Conservation (phyloP, 495 filamentous ascomycete species). For the Amniculicola lignicola region DNA sequence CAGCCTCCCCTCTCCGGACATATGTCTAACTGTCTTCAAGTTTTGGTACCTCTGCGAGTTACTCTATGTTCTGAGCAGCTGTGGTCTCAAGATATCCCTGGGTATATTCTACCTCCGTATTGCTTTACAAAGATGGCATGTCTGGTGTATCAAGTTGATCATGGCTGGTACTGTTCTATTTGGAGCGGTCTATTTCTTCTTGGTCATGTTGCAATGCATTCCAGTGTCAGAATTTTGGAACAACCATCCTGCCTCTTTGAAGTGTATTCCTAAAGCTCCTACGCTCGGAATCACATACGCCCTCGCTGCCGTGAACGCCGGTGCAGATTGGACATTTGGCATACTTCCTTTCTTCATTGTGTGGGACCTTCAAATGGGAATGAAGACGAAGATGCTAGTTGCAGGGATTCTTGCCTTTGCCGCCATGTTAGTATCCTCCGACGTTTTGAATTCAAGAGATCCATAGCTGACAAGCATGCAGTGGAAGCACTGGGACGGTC, state of each 20-base stretch:
- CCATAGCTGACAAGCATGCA: slow-evolving; percentile 20
- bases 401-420: slow-evolving; percentile 29
- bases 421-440: slow-evolving; percentile 17
- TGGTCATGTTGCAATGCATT: slow-evolving; percentile 47
- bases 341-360: slow-evolving; percentile 44
- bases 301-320: slow-evolving; percentile 40
- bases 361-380: slow-evolving; percentile 42
- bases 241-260: slow-evolving; percentile 33
- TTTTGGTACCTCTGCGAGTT: slow-evolving; percentile 43
- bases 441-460: not conserved
- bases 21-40: slow-evolving; percentile 1
- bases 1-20: not conserved
- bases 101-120: slow-evolving; percentile 48
- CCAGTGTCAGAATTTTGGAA: slow-evolving; percentile 42
- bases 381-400: slow-evolving; percentile 23
- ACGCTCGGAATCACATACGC: slow-evolving; percentile 40
- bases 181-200: slow-evolving; percentile 42
- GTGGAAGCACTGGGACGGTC: slow-evolving; percentile 44
- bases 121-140: slow-evolving; percentile 41
- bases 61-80: slow-evolving; percentile 42
- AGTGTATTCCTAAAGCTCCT: slow-evolving; percentile 36
- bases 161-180: slow-evolving; percentile 38
- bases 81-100: slow-evolving; percentile 45
- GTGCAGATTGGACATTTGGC: slow-evolving; percentile 45
- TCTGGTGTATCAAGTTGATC: slow-evolving; percentile 39